These are phyloP conservation scores for Capronia coronata DNA, from an alignment of 2,329 filamentous ascomycete genomes.

Conservation along the genomic window DNA sequence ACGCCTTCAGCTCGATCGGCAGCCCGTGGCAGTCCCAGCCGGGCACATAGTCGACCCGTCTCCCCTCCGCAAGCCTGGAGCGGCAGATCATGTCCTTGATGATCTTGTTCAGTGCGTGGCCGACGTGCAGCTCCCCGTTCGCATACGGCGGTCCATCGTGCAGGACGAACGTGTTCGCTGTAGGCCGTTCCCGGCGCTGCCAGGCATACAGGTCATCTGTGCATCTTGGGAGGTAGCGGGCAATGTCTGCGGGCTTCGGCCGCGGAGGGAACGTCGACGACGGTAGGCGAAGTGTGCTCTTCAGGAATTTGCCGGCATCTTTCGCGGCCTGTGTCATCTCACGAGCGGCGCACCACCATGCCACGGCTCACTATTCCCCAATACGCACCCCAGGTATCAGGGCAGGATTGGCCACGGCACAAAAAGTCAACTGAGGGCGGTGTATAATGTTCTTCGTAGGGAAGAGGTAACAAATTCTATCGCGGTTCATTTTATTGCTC, in stretches of 20 bases:
- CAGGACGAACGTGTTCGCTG: conserved; percentile 60
- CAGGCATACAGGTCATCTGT: conserved; percentile 84
- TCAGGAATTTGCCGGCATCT: conserved; percentile 54
- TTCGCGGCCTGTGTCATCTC: conserved; percentile 30
- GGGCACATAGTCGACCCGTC: conserved; percentile 71
- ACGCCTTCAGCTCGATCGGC: conserved; percentile 92
- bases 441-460: not conserved
- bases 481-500: not conserved
- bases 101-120: conserved; percentile 94
- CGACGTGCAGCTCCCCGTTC: conserved; percentile 84
- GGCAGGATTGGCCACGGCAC: too few relatives aligned
- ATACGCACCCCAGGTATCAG: too few relatives aligned
- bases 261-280: conserved; percentile 62
- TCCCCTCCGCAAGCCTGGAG: conserved; percentile 70
- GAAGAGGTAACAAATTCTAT: not conserved
- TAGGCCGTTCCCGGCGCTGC: conserved; percentile 57
- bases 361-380: too few relatives aligned
- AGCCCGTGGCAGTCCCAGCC: conserved; percentile 98
- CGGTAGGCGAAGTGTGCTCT: conserved; percentile 67
- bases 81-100: conserved; percentile 90
- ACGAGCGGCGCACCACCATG: too few relatives aligned
- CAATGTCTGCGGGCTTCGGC: conserved; percentile 41
- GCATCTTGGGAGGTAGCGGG: conserved; percentile 63
- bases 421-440: not conserved
- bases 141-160: conserved; percentile 97